These are phyloP conservation scores for Penicillium sp. DNA, from an alignment of 2,329 filamentous ascomycete species.

Conservation along the genomic window DNA sequence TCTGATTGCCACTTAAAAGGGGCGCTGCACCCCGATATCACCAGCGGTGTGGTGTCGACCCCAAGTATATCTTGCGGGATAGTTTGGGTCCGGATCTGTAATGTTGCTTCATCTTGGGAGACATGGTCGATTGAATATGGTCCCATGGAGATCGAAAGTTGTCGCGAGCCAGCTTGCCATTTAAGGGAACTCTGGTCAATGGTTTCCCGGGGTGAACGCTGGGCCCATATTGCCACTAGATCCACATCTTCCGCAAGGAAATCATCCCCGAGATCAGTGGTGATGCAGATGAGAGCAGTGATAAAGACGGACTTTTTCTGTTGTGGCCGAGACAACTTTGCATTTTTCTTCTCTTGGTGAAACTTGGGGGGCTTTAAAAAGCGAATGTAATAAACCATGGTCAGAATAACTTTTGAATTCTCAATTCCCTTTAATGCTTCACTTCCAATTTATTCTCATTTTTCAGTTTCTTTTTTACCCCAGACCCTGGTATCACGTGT, in stretches of 20 bases:
- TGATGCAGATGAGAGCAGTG: constrained; percentile 61
- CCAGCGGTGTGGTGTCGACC: constrained; percentile 37
- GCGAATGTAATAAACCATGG: constrained; percentile 63
- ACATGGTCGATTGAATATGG: constrained; percentile 27
- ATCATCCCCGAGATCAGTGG: constrained; percentile 67
- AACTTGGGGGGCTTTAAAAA: constrained; percentile 64
- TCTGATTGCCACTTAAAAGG: constrained; percentile 40
- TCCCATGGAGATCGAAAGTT: constrained; percentile 33
- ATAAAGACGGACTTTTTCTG: constrained; percentile 46
- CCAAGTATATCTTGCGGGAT: constrained; percentile 22
- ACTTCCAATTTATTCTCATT: background rate
- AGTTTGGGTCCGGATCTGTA: constrained; percentile 24
- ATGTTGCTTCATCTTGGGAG: constrained; percentile 26
- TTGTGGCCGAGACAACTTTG: constrained; percentile 26
- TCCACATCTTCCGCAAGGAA: constrained; percentile 53
- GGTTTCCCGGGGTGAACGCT: constrained; percentile 15
- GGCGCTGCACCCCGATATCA: constrained; percentile 60
- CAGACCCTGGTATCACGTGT: constrained; percentile 20
- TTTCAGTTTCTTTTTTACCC: background rate
- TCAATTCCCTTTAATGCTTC: background rate
- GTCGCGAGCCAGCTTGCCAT: constrained; percentile 38
- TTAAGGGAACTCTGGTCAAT: constrained; percentile 25
- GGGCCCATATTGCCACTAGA: constrained; percentile 27
- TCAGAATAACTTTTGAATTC: background rate
- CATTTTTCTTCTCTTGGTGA: constrained; percentile 5